These are phyloP conservation scores for Plasmopara viticola DNA, from an alignment of 352 stramenopile species.

Conservation along the genomic window DNA sequence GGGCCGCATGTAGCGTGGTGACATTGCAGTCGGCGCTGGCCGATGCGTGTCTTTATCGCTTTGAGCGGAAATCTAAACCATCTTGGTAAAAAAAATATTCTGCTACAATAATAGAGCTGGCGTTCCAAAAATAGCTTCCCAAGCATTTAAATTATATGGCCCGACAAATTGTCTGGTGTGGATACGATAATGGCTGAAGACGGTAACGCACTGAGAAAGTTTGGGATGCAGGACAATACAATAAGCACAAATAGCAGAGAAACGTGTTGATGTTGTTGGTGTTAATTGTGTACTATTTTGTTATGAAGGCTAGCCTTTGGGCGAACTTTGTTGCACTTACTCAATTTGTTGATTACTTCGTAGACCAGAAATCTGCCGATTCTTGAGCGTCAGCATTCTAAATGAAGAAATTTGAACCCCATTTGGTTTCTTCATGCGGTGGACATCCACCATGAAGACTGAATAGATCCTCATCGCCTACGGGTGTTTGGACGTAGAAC, in stretches of 20 bases:
- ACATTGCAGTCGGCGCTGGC: constrained; percentile 17
- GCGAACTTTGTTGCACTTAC: too few relatives aligned
- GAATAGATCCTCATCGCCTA: constrained; percentile 64
- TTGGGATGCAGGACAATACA: constrained; percentile 23
- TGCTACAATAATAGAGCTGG: neutral
- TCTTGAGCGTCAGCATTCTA: too few relatives aligned
- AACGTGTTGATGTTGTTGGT: too few relatives aligned
- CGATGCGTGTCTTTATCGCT: constrained; percentile 5
- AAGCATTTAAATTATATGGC: too few relatives aligned
- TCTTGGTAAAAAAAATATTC: neutral
- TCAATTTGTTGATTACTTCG: too few relatives aligned
- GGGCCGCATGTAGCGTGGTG: constrained; percentile 72
- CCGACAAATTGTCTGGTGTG: too few relatives aligned
- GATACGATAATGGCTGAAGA: too few relatives aligned
- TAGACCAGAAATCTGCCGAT: too few relatives aligned
- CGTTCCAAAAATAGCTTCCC: neutral
- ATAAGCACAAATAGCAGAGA: too few relatives aligned
- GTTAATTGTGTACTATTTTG: too few relatives aligned
- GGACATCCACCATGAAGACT: constrained; percentile 74
- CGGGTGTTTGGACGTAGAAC: constrained; percentile 78
- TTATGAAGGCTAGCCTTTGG: too few relatives aligned
- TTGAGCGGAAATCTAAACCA: constrained; percentile 8
- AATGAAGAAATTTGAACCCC: constrained; percentile 82
- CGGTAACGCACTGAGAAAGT: too few relatives aligned
- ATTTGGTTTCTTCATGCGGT: constrained; percentile 74